Conservation (phyloP, 2,329 filamentous ascomycete species). For the Penicillium corylophilum region DNA sequence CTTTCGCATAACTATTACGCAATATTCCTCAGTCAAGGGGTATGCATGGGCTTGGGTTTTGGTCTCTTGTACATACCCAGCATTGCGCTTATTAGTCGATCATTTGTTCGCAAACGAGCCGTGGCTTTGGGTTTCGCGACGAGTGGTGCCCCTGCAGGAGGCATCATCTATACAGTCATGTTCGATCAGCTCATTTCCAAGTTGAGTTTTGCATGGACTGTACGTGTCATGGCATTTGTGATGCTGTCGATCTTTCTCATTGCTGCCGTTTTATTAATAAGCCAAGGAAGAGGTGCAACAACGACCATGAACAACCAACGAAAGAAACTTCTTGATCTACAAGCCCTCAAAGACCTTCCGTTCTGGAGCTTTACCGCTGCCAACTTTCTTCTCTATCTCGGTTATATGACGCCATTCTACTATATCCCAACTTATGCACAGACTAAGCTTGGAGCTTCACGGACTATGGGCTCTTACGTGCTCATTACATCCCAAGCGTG, state of each 20-base stretch:
- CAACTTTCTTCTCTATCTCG: constrained; percentile 43
- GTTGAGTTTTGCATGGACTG: constrained; percentile 59
- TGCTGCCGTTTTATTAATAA: constrained; percentile 8
- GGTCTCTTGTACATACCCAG: constrained; percentile 45
- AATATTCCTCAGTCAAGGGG: constrained; percentile 40
- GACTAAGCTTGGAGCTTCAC: constrained; percentile 30
- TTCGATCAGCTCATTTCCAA: constrained; percentile 51
- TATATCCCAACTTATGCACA: constrained; percentile 38
- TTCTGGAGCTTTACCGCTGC: constrained; percentile 43
- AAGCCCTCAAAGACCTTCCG: constrained; percentile 46
- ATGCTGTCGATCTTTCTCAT: constrained; percentile 40
- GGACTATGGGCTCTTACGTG: constrained; percentile 52
- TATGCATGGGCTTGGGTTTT: constrained; percentile 47
- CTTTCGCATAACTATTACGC: constrained; percentile 39
- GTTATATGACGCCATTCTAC: constrained; percentile 51
- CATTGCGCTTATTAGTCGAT: constrained; percentile 50
- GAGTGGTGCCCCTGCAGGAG: constrained; percentile 55
- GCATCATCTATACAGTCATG: constrained; percentile 57
- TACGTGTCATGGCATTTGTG: constrained; percentile 55
- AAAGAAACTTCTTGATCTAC: constrained; percentile 43
- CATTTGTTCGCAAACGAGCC: constrained; percentile 52
- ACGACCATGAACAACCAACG: not conserved
- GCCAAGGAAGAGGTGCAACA: constrained; percentile 18
- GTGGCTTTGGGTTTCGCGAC: constrained; percentile 56
- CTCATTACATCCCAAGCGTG: constrained; percentile 62